These are phyloP conservation scores for Raffaelea ambrosiae DNA, from an alignment of 2,329 filamentous ascomycete species.

Conservation along the genomic window DNA sequence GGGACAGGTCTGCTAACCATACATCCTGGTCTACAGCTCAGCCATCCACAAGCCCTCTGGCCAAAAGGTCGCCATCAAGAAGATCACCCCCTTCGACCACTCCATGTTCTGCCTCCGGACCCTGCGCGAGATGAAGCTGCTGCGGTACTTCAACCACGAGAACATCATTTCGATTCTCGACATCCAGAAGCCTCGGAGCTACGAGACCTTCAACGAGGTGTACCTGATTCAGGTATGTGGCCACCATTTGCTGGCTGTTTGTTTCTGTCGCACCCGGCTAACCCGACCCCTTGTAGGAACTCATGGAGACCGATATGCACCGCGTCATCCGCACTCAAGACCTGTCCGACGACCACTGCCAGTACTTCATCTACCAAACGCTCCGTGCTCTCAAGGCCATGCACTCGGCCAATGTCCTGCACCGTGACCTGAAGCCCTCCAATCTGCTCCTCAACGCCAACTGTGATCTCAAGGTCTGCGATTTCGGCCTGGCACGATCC, in stretches of 20 bases:
- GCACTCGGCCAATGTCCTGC: conserved; percentile 97
- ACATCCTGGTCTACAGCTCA: conserved; percentile 49
- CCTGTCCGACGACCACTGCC: conserved; percentile 96
- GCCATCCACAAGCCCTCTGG: conserved; percentile 96
- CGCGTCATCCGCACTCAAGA: conserved; percentile 97
- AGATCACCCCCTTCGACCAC: conserved; percentile 98
- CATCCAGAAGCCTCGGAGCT: conserved; percentile 95
- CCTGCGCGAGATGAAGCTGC: conserved; percentile 96
- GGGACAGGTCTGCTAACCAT: too few species aligned
- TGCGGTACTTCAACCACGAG: conserved; percentile 99
- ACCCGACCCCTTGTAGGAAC: conserved; percentile 49
- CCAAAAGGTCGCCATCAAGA: conserved; percentile 99
- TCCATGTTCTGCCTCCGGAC: conserved; percentile 98
- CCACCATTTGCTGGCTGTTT: too few species aligned
- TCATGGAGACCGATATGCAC: conserved; percentile 99
- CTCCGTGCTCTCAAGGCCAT: conserved; percentile 96
- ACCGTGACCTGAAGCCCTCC: conserved; percentile 94
- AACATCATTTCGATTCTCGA: conserved; percentile 99
- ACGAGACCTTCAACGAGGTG: conserved; percentile 93
- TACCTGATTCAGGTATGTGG: conserved; percentile 82
- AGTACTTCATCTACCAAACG: conserved; percentile 99
- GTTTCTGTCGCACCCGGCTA: background rate
- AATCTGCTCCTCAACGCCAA: conserved; percentile 97
- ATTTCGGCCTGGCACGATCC: conserved; percentile 92
- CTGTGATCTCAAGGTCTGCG: conserved; percentile 97